A percentile compares a stretch with the other conserved stretches of the same genome.
Conservation (phyloP, 768 basidiomycete species). For the Amanita rimosa region DNA sequence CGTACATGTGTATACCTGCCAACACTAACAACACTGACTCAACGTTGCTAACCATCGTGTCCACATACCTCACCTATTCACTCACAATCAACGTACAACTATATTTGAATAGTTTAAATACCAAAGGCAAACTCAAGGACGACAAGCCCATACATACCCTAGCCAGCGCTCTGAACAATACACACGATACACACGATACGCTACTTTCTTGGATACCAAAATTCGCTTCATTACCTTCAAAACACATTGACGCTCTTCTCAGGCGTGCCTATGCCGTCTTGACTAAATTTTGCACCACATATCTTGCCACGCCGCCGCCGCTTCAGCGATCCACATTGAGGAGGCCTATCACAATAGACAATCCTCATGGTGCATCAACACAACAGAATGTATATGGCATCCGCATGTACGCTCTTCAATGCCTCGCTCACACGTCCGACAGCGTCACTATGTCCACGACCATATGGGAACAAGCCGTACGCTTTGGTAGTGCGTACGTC, state of each 20-base stretch:
- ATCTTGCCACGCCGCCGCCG: slow-evolving; percentile 2
- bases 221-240: slow-evolving; percentile 40
- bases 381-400: slow-evolving; percentile 17
- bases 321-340: slow-evolving; percentile 6
- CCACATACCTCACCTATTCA: slow-evolving; percentile 48
- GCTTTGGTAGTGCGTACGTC: slow-evolving; percentile 34
- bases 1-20: slow-evolving; percentile 27
- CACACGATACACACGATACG: slow-evolving; percentile 10
- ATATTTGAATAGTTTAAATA: not conserved
- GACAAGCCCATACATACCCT: slow-evolving; percentile 8
- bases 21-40: slow-evolving; percentile 15
- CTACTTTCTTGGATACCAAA: slow-evolving; percentile 12
- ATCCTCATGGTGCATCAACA: slow-evolving; percentile 1
- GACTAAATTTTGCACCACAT: slow-evolving; percentile 25
- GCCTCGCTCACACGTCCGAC: slow-evolving; percentile 31
- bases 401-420: slow-evolving; percentile 37
- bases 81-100: slow-evolving; percentile 29
- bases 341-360: not conserved
- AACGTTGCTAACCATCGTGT: slow-evolving; percentile 39
- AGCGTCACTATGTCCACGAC: slow-evolving; percentile 36
- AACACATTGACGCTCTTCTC: slow-evolving; percentile 46
- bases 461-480: slow-evolving; percentile 64
- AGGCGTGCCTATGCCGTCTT: slow-evolving; percentile 49
- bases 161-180: slow-evolving; percentile 10
- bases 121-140: slow-evolving; percentile 5